Evolutionary conservation across 345 rosid genomes (phyloP), one percentile per base, ranked within the genome.

Genomic region (Odontarrhena argentea): DNA sequence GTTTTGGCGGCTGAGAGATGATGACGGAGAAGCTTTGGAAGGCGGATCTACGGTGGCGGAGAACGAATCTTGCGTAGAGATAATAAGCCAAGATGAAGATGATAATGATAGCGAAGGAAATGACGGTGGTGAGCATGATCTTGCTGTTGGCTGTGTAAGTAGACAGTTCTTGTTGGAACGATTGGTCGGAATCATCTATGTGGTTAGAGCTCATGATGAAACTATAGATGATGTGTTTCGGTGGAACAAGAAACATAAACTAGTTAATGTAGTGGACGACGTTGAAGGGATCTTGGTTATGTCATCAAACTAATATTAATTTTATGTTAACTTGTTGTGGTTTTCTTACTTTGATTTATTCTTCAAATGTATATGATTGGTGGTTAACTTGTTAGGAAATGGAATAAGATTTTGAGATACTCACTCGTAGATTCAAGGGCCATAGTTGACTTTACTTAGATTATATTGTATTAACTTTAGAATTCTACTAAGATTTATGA

Each of bases 51-150:
- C 73, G 85, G 57, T 67, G 75, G 25, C 81, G 67, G 44, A 75
- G 74, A 34, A 75, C 65, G 55, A 67, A 83, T 62, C 77, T 68
- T 5, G 76, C 75, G 60, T 84, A 85, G 7, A 85, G 38, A 62
- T 81, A 81, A 50, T 85, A 77, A 3, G 36, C 9, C 1, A 83
- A 6, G 6, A 80, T 78, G 10, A 86, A 26, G 2, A 79, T 0
- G 22, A 84, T 76, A 5, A 84, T 83, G 9, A 52, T n/a, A 7
- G 87, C 54, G 35, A 84, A 58, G 0, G 84, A 78, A 13, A 84
- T 4, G 58, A 83, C 48, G 3, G 89, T 80, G 4, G 65, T 24
- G 54, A 83, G 67, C 77, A 81, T 73, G 81, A 87, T 71, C 67
- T 59, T 89, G 74, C 76, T 65, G 67, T 60, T 81, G 7, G 69